Percentiles rank a stretch among this genome's conserved stretches.
These are phyloP conservation scores for Miscanthus lutarioriparius DNA, from an alignment of 176 grass and related monocot genomes.

Conservation along the genomic window DNA sequence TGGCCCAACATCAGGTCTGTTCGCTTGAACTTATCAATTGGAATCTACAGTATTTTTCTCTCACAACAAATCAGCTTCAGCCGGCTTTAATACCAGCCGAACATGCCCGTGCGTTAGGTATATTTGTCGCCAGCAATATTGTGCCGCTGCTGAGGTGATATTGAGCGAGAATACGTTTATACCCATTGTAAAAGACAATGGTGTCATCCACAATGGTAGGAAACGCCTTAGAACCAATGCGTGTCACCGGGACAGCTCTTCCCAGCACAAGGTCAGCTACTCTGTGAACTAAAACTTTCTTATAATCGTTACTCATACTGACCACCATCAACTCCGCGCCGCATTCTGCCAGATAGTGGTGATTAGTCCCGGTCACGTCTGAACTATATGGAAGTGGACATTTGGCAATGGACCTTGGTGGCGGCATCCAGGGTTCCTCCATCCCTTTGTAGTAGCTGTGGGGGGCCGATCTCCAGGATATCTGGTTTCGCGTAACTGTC, in stretches of 20 bases:
- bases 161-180: background rate
- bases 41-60: too few relatives aligned
- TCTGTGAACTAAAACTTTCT: background rate
- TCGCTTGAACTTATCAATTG: too few relatives aligned
- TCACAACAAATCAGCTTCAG: too few relatives aligned
- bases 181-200: background rate
- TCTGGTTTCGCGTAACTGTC: background rate
- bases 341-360: background rate
- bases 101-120: background rate
- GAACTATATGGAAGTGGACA: background rate
- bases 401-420: background rate
- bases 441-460: background rate
- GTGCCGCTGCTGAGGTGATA: background rate
- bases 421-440: background rate
- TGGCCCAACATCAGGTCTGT: background rate
- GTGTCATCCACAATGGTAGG: background rate
- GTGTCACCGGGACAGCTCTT: background rate
- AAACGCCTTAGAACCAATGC: background rate
- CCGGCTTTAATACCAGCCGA: too few relatives aligned
- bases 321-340: background rate
- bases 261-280: background rate
- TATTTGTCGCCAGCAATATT: background rate
- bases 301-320: too few relatives aligned
- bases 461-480: background rate
- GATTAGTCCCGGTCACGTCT: too few relatives aligned